Conservation (phyloP, 805 yeast species). For the Torulaspora indica region DNA sequence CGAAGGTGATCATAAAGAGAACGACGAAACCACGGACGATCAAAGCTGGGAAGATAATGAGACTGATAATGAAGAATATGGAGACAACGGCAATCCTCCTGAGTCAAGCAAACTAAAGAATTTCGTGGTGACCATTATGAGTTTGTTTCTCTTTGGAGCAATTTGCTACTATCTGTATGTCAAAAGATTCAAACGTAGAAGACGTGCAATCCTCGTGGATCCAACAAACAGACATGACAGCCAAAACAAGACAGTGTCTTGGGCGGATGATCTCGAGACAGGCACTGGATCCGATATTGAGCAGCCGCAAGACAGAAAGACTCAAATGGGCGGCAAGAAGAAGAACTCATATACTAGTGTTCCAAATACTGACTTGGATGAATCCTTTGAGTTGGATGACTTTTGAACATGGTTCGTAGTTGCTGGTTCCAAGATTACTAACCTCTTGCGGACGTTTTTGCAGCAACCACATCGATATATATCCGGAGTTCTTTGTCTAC, state of each 20-base stretch:
- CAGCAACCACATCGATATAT: too few relatives aligned
- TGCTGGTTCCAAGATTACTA: too few relatives aligned
- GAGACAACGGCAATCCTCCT: background rate
- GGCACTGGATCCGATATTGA: slow-evolving; percentile 19
- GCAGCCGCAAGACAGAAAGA: slow-evolving; percentile 2
- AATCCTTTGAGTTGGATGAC: slow-evolving; percentile 27
- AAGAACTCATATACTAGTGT: slow-evolving; percentile 22
- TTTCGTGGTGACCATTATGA: slow-evolving; percentile 8
- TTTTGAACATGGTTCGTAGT: slow-evolving; percentile 10
- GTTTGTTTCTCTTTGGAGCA: slow-evolving; percentile 10
- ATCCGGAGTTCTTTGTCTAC: too few relatives aligned
- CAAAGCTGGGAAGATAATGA: slow-evolving; percentile 45
- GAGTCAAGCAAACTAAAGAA: slow-evolving; percentile 9
- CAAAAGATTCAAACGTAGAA: slow-evolving; percentile 15
- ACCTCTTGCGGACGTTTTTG: background rate
- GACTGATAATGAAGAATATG: slow-evolving; percentile 20
- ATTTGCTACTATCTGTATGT: slow-evolving; percentile 13
- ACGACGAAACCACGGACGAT: slow-evolving; percentile 1
- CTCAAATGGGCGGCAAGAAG: slow-evolving; percentile 12
- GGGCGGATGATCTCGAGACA: slow-evolving; percentile 37
- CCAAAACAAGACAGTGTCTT: slow-evolving; percentile 35
- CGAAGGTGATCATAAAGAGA: slow-evolving; percentile 35
- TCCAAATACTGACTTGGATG: slow-evolving; percentile 22
- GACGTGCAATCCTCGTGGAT: slow-evolving; percentile 21
- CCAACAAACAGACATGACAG: slow-evolving; percentile 20